phyloP scores from a whole-genome alignment of 495 filamentous ascomycete genomes.

The Hapsidospora chrysogenum region DNA sequence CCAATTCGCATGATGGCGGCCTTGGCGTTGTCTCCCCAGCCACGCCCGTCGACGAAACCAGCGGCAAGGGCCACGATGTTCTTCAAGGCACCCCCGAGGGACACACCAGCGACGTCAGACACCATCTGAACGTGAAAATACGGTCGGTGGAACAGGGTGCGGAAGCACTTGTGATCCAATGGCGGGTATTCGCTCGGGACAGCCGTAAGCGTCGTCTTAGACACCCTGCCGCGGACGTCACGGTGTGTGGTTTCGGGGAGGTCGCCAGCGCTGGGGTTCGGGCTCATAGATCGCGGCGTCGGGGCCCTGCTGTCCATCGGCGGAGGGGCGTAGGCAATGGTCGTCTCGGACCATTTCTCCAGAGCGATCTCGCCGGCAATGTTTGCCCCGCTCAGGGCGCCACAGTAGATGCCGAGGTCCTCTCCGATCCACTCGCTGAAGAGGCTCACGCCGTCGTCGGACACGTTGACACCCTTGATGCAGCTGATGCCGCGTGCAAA shows the following conservation, averaged over 20 bases:
- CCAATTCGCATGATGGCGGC: constrained; percentile 93
- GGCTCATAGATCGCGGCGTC: constrained; percentile 43
- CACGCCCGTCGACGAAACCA: constrained; percentile 86
- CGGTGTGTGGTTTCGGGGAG: constrained; percentile 33
- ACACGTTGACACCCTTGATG: constrained; percentile 94
- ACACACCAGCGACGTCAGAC: constrained; percentile 86
- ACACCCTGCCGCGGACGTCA: constrained; percentile 42
- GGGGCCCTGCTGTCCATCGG: constrained; percentile 54
- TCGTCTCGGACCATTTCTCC: constrained; percentile 94
- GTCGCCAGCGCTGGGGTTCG: constrained; percentile 27
- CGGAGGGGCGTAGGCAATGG: constrained; percentile 89
- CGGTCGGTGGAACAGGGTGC: constrained; percentile 80
- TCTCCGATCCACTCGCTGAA: constrained; percentile 92
- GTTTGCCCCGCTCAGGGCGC: constrained; percentile 90
- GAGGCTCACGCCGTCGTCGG: constrained; percentile 60
- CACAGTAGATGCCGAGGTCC: constrained; percentile 87
- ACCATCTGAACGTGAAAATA: constrained; percentile 96
- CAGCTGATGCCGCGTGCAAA: constrained; percentile 91
- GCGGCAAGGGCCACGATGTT: constrained; percentile 93
- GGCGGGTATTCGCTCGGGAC: constrained; percentile 67
- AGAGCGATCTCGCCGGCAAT: constrained; percentile 88
- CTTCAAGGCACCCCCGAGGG: constrained; percentile 88
- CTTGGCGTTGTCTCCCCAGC: constrained; percentile 97
- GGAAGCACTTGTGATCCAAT: constrained; percentile 61
- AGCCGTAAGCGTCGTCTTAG: constrained; percentile 48